phyloP scores from a whole-genome alignment of 257 asterid species.

The Solanum piurae region DNA sequence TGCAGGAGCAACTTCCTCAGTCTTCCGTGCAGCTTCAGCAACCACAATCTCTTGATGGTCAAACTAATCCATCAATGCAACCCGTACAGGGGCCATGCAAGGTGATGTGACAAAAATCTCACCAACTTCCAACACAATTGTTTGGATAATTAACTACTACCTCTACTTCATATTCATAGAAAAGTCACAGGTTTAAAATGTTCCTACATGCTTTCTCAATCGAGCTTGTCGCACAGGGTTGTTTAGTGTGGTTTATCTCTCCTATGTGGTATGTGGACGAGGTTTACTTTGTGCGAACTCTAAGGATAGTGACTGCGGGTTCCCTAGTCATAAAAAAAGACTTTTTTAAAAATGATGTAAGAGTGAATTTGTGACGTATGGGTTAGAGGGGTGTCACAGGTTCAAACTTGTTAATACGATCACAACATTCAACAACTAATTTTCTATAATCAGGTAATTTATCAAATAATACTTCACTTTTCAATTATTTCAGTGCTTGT shows the following conservation, averaged over 20 bases:
- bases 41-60: background rate
- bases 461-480: too few species aligned
- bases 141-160: background rate
- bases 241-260: background rate
- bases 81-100: background rate
- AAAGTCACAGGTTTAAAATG: background rate
- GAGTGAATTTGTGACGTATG: background rate
- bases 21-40: background rate
- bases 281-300: background rate
- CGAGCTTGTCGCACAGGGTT: background rate
- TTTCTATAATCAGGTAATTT: too few species aligned
- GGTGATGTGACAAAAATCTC: background rate
- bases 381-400: background rate
- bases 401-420: background rate
- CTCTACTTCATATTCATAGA: background rate
- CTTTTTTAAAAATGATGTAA: too few species aligned
- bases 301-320: background rate
- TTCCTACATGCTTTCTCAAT: background rate
- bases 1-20: too few species aligned
- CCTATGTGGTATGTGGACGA: accelerated
- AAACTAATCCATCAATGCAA: background rate
- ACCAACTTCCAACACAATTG: background rate
- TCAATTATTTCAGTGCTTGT: too few species aligned
- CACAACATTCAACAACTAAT: background rate
- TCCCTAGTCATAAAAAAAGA: background rate